Base-by-base conservation (phyloP, 192 early-diverging fungal genomes). In the Coemansia erecta region DNA sequence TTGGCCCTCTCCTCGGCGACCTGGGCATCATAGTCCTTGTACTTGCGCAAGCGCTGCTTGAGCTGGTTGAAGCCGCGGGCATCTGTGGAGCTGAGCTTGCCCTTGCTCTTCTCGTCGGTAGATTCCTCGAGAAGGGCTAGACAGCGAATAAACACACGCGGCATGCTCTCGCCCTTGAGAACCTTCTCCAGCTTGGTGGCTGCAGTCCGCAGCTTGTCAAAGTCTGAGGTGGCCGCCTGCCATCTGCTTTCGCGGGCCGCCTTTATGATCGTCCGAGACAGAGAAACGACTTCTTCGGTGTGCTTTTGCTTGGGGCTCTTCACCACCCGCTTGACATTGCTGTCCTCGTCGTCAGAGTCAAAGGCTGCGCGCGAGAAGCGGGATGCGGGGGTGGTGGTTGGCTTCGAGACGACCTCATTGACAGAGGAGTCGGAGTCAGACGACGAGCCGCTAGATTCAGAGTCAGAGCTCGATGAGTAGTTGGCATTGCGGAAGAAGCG, bases 21-120 rank as follows among this genome's bases (percentile, higher is more conserved):
- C 56, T 86, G 82, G 2, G 68, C 74, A 59, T 93, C 87, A 56
- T 83, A 87, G 44, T 71, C 54, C 80, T 93, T 94, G 75, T 86
- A 80, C 86, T 99, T 97, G 81, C 89, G 90, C 61, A 96, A 53
- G 66, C 91, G 93, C 72, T 93, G 90, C 85, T 95, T 97, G 84
- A 97, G 88, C 47, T 88, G 85, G 76, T 89, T 97, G 66, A 95
- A 75, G 21, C 92, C 89, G 63, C 90, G 90, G 40, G 86, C 84
- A 53, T 91, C 85, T 47, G 72, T 81, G 42, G 89, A 80, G 64
- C 88, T 96, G 83, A 93, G 91, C 82, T 92, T 97, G 79, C 87
- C 90, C 56, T 85, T 83, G 37, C 82, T 68, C 45, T 80, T 42
- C 18, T 55, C 81, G 56, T 90, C 87, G 17, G 92, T 59, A 60